Percentiles rank a stretch among this genome's conserved stretches.
Evolutionary conservation across 768 basidiomycete genomes (phyloP).

Genomic region (Russula earlei): DNA sequence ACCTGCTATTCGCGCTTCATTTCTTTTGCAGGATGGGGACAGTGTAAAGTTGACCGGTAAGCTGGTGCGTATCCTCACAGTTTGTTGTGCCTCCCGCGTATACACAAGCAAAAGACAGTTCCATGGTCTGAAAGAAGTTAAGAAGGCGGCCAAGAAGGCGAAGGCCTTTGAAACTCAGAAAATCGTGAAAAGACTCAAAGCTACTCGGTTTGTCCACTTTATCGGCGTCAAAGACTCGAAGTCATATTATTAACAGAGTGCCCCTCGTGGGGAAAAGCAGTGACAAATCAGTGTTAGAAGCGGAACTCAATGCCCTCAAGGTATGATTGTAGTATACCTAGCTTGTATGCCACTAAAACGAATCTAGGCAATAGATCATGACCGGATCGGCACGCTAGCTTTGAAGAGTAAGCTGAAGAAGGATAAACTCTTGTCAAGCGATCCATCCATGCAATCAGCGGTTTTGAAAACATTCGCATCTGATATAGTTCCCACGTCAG

Average conservation of each 20-base stretch:
- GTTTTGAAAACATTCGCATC: constrained; percentile 26
- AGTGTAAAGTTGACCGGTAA: neutral
- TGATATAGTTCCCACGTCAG: constrained; percentile 22
- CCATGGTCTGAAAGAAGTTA: constrained; percentile 62
- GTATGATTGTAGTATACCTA: constrained; percentile 31
- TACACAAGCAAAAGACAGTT: constrained; percentile 39
- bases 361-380: constrained; percentile 46
- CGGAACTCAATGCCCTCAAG: constrained; percentile 56
- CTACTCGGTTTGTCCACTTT: constrained; percentile 42
- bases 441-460: constrained; percentile 30
- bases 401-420: constrained; percentile 66
- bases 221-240: neutral
- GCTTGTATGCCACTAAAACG: neutral
- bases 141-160: constrained; percentile 72
- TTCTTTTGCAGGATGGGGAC: constrained; percentile 6
- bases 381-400: constrained; percentile 54
- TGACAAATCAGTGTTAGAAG: constrained; percentile 43
- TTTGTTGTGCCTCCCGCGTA: neutral
- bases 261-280: constrained; percentile 30
- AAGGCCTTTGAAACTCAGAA: constrained; percentile 74
- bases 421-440: constrained; percentile 44
- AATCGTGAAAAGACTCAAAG: constrained; percentile 73
- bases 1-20: neutral
- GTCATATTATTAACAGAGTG: constrained; percentile 21
- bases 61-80: constrained; percentile 2